Evolutionary conservation across 331 rosid species (phyloP).

Genomic region (Phaseolus coccineus): DNA sequence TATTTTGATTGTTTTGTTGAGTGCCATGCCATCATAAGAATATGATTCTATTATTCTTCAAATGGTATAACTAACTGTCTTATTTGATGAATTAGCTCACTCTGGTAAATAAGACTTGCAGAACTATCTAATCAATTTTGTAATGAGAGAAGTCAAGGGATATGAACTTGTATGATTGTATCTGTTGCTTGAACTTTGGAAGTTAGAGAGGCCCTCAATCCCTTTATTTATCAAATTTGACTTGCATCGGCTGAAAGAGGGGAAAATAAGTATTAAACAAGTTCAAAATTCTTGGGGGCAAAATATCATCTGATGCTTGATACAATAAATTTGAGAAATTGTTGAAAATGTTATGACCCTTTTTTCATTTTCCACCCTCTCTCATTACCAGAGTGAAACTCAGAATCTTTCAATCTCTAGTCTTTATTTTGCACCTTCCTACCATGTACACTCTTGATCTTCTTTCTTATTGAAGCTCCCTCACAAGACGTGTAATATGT

Average conservation of each 20-base stretch:
- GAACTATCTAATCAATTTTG: conserved; percentile 35
- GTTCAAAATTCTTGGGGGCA: not conserved
- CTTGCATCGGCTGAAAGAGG: conserved; percentile 14
- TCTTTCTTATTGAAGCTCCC: conserved; percentile 18
- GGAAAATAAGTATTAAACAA: not conserved
- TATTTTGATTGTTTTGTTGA: conserved; percentile 7
- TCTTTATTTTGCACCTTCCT: conserved; percentile 4
- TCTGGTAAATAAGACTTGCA: not conserved
- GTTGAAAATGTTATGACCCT: not conserved
- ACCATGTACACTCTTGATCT: not conserved
- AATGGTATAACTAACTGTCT: not conserved
- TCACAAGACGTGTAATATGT: conserved; percentile 34
- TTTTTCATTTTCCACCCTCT: conserved; percentile 25
- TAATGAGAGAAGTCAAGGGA: conserved; percentile 7
- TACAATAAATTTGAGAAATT: conserved; percentile 3
- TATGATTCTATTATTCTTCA: conserved; percentile 37
- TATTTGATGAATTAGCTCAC: conserved; percentile 31
- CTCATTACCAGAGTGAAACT: not conserved
- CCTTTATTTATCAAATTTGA: not conserved
- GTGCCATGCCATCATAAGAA: conserved; percentile 27
- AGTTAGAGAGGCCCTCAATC: conserved; percentile 1
- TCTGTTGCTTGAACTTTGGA: conserved; percentile 11
- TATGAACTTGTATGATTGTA: conserved; percentile 7
- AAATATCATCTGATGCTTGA: not conserved
- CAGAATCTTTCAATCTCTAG: conserved; percentile 8